Evolutionary conservation across 73 alveolate genomes (phyloP), one percentile per base, ranked within the genome.

Genomic region (Tetrahymena borealis): DNA sequence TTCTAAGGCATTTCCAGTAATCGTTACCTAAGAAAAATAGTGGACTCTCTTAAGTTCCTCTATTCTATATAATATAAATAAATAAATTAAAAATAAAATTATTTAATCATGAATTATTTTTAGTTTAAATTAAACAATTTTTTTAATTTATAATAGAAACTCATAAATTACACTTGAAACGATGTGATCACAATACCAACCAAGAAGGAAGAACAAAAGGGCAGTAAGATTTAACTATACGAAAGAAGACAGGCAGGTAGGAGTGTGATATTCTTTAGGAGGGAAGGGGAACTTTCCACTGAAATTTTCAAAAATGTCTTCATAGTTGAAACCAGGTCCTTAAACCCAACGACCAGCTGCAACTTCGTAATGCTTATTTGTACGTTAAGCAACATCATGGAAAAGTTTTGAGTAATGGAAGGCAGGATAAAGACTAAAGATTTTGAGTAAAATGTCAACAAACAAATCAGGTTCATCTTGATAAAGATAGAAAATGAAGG

Each of bases 111-210:
- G n/a, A n/a, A n/a, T n/a, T n/a, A n/a, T n/a, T n/a, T n/a, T n/a
- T n/a, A n/a, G n/a, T n/a, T n/a, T n/a, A n/a, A n/a, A n/a, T n/a
- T n/a, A n/a, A n/a, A n/a, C n/a, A n/a, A n/a, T n/a, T n/a, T n/a
- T n/a, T n/a, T n/a, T n/a, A n/a, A n/a, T n/a, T n/a, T n/a, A n/a
- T n/a, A n/a, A n/a, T n/a, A n/a, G n/a, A 20, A 2, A n/a, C 28
- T 60, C 9, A 60, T 24, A 20, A 15, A 15, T 60, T 60, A 60
- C 85, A 78, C 91, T 39, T 10, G 95, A 39, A 10, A 94, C 77
- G 13, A 95, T 91, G 32, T 95, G 97, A 94, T 95, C 97, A 15
- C 94, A 91, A 90, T 95, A 95, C 91, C 96, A 95, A 24, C 95
- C 94, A 20, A 95, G 78, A 40, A 90, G 24, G 43, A 78, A 38